phyloP scores from a whole-genome alignment of 768 basidiomycete genomes.

The Fomitopsis serialis region DNA sequence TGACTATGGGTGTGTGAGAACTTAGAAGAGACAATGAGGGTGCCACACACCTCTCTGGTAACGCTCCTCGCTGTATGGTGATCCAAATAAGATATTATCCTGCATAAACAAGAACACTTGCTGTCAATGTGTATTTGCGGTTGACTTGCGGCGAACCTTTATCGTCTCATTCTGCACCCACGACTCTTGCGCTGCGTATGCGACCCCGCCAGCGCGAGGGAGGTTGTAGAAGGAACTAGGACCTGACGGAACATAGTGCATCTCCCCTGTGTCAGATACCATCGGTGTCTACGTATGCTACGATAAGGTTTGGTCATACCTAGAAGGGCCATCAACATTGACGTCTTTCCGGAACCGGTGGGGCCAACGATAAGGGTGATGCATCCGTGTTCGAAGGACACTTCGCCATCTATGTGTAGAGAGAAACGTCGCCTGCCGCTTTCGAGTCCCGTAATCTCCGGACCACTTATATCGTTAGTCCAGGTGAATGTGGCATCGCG shows the following conservation, averaged over 20 bases:
- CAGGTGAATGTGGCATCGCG: constrained; percentile 15
- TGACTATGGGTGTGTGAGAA: constrained; percentile 18
- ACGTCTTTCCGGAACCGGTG: constrained; percentile 58
- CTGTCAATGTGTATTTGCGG: constrained; percentile 54
- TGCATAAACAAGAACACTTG: constrained; percentile 1
- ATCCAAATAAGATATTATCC: constrained; percentile 49
- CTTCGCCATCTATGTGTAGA: constrained; percentile 46
- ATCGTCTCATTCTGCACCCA: constrained; percentile 46
- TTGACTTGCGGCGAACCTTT: constrained; percentile 35
- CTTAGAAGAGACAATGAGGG: too few relatives aligned
- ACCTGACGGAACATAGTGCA: constrained; percentile 44
- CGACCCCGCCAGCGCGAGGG: constrained; percentile 38
- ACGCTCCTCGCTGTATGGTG: constrained; percentile 37
- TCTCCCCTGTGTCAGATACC: too few relatives aligned
- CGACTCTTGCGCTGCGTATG: constrained; percentile 43
- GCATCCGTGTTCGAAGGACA: constrained; percentile 46
- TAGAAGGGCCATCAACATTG: constrained; percentile 58
- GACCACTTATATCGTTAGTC: constrained; percentile 16
- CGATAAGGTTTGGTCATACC: too few relatives aligned
- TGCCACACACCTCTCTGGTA: constrained; percentile 33
- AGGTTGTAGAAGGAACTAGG: constrained; percentile 36
- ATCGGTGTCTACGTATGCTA: too few relatives aligned
- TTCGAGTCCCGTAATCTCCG: constrained; percentile 29
- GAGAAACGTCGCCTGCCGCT: constrained; percentile 36
- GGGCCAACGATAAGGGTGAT: constrained; percentile 59